phyloP scores from a whole-genome alignment of 2,329 filamentous ascomycete genomes.

The Dothistroma pini region DNA sequence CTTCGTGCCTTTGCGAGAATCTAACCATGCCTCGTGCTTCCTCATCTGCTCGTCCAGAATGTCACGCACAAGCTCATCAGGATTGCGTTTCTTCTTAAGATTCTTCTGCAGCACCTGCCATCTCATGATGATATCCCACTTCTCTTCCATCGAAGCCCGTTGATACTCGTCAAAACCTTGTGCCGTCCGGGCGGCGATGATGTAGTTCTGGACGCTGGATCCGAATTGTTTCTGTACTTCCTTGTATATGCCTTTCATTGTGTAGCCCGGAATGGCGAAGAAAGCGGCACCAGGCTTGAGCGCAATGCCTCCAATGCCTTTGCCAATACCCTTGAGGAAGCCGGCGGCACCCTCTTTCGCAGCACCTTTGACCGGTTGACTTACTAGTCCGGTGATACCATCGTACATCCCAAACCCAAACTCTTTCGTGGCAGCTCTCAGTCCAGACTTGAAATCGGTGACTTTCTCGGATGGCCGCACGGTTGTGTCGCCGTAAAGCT shows the following conservation, averaged over 20 bases:
- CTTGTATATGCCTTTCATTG: conserved; percentile 72
- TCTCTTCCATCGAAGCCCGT: conserved; percentile 55
- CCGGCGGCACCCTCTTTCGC: conserved; percentile 60
- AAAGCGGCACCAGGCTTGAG: conserved; percentile 70
- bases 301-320: conserved; percentile 71
- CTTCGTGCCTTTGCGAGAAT: conserved; percentile 13
- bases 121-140: conserved; percentile 58
- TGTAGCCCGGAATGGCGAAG: conserved; percentile 59
- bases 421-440: conserved; percentile 66
- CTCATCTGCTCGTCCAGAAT: conserved; percentile 38
- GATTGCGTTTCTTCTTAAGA: conserved; percentile 56
- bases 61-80: conserved; percentile 51
- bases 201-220: conserved; percentile 71
- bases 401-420: conserved; percentile 72
- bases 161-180: conserved; percentile 69
- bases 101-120: conserved; percentile 62
- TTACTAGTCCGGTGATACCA: conserved; percentile 70
- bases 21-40: conserved; percentile 26
- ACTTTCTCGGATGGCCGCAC: conserved; percentile 76
- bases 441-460: conserved; percentile 69
- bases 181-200: conserved; percentile 69
- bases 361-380: conserved; percentile 65
- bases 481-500: conserved; percentile 78
- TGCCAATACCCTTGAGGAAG: conserved; percentile 72
- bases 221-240: conserved; percentile 67